Percentiles rank a stretch among this genome's conserved stretches.
Conservation (phyloP, 2,329 filamentous ascomycete species). For the Neurospora sp. region DNA sequence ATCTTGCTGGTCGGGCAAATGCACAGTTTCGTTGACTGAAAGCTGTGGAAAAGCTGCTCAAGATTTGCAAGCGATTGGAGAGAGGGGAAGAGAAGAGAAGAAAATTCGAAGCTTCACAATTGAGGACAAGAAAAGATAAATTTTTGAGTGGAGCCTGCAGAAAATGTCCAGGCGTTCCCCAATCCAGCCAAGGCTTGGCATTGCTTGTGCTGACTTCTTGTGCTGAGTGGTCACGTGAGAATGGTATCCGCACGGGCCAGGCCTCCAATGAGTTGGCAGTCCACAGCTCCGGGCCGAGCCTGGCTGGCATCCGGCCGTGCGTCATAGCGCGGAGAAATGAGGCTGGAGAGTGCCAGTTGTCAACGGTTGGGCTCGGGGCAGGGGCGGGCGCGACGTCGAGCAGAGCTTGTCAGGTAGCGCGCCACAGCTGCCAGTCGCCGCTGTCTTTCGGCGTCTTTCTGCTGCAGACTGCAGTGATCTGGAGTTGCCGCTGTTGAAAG, state of each 20-base stretch:
- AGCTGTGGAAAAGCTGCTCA: constrained; percentile 1
- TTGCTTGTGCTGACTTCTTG: constrained; percentile 4
- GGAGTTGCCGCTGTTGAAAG: neutral
- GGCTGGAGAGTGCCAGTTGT: constrained; percentile 19
- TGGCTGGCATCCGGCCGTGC: neutral
- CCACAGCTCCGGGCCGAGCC: neutral
- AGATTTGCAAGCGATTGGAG: neutral
- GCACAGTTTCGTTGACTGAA: neutral
- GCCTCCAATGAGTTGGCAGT: neutral
- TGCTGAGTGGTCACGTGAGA: constrained; percentile 3
- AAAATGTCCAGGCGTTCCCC: constrained; percentile 1
- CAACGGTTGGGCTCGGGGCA: constrained; percentile 14
- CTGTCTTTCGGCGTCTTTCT: constrained; percentile 3
- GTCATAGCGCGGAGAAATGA: constrained; percentile 16
- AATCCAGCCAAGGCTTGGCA: constrained; percentile 10
- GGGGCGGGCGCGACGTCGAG: neutral
- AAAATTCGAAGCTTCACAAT: constrained; percentile 8
- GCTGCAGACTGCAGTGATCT: neutral
- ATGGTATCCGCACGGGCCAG: neutral
- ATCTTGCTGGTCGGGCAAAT: constrained; percentile 12
- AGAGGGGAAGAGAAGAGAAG: constrained; percentile 1
- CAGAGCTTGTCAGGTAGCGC: constrained; percentile 14
- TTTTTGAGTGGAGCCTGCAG: constrained; percentile 4
- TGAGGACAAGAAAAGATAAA: neutral
- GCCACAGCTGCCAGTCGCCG: constrained; percentile 7